These are phyloP conservation scores for Clarkia xantiana DNA, from an alignment of 345 rosid species.

Conservation along the genomic window DNA sequence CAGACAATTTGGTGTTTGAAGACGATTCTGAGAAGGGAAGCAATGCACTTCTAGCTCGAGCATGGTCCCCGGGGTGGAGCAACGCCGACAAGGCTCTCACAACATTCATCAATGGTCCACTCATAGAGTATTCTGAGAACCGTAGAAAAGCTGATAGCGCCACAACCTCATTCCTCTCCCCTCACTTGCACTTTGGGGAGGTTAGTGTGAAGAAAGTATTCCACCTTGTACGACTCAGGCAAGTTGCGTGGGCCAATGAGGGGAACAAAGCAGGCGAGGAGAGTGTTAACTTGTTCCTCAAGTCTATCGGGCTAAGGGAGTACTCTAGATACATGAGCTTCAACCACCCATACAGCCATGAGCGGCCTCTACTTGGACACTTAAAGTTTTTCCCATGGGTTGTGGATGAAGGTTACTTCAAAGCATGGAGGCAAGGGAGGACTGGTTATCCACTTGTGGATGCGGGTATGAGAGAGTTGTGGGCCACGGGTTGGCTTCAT, in stretches of 20 bases:
- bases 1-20: slow-evolving; percentile 62
- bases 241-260: slow-evolving; percentile 89
- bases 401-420: slow-evolving; percentile 68
- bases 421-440: slow-evolving; percentile 99
- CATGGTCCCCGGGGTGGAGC: slow-evolving; percentile 99
- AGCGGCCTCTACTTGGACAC: slow-evolving; percentile 87
- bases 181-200: slow-evolving; percentile 95
- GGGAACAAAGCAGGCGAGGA: slow-evolving; percentile 87
- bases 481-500: slow-evolving; percentile 98
- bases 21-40: slow-evolving; percentile 92
- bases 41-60: slow-evolving; percentile 93
- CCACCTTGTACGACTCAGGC: slow-evolving; percentile 85
- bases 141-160: slow-evolving; percentile 94
- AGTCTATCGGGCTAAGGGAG: slow-evolving; percentile 92
- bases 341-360: slow-evolving; percentile 89
- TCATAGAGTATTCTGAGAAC: slow-evolving; percentile 75
- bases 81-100: slow-evolving; percentile 82
- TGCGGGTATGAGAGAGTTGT: slow-evolving; percentile 96
- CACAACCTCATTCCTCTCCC: slow-evolving; percentile 91
- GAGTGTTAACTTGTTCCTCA: slow-evolving; percentile 81
- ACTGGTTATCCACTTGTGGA: slow-evolving; percentile 98
- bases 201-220: slow-evolving; percentile 92
- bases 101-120: slow-evolving; percentile 71
- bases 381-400: slow-evolving; percentile 93
- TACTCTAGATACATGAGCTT: slow-evolving; percentile 88